Percentiles rank a stretch among this genome's conserved stretches.
These are phyloP conservation scores for Pascua guehoae DNA, from an alignment of 1,284 basidiomycete species.

Conservation along the genomic window DNA sequence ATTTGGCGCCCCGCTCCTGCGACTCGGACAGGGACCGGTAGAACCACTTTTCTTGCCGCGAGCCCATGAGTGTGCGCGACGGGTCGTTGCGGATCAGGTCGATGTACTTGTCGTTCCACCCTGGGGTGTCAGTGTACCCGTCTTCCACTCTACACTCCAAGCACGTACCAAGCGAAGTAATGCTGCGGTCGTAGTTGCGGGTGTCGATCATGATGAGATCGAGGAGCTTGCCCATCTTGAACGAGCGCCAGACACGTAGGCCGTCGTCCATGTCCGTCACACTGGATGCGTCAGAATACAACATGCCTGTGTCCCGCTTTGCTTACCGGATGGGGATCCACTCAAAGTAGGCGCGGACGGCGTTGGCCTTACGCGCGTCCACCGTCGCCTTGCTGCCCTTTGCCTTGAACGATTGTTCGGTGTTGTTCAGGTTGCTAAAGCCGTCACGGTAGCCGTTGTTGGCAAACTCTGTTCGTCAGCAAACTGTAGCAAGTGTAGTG, in stretches of 20 bases:
- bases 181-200: slow-evolving; percentile 61
- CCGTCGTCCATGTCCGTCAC: slow-evolving; percentile 58
- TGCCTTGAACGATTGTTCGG: slow-evolving; percentile 20
- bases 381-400: slow-evolving; percentile 6
- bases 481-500: too few species aligned
- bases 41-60: slow-evolving; percentile 62
- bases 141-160: neutral
- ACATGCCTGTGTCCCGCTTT: neutral
- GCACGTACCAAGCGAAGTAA: slow-evolving; percentile 56
- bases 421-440: slow-evolving; percentile 57
- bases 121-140: slow-evolving; percentile 20
- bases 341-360: slow-evolving; percentile 63
- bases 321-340: slow-evolving; percentile 60
- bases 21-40: slow-evolving; percentile 55
- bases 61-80: slow-evolving; percentile 59
- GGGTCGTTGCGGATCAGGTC: slow-evolving; percentile 53
- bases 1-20: slow-evolving; percentile 56
- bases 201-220: slow-evolving; percentile 65
- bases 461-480: slow-evolving; percentile 53
- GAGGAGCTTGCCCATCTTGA: slow-evolving; percentile 61
- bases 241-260: slow-evolving; percentile 64
- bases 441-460: slow-evolving; percentile 50
- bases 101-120: slow-evolving; percentile 58
- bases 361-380: slow-evolving; percentile 56
- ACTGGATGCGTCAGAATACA: neutral